phyloP scores from a whole-genome alignment of 2,329 filamentous ascomycete species.

The Domatiomyces catenatus region DNA sequence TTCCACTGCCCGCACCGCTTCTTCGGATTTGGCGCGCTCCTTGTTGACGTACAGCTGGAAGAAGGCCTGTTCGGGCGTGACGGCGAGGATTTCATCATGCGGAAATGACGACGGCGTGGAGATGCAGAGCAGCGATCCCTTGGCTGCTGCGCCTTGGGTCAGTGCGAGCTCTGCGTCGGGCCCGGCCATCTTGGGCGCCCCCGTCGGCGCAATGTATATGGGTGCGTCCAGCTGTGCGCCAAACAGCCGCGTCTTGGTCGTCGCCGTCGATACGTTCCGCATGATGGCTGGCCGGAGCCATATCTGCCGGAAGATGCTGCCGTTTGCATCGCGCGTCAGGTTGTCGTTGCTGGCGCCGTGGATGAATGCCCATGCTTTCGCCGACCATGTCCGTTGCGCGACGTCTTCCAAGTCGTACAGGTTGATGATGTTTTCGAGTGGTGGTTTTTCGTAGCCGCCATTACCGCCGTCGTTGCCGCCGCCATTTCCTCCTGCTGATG shows the following conservation, averaged over 20 bases:
- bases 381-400: slow-evolving; percentile 5
- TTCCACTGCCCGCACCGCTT: slow-evolving; percentile 32
- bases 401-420: slow-evolving; percentile 13
- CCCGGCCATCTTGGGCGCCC: slow-evolving; percentile 30
- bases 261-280: slow-evolving; percentile 25
- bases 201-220: slow-evolving; percentile 12
- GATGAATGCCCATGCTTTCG: slow-evolving; percentile 20
- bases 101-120: slow-evolving; percentile 44
- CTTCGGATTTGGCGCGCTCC: slow-evolving; percentile 36
- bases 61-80: slow-evolving; percentile 11
- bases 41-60: slow-evolving; percentile 50
- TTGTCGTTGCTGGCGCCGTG: slow-evolving; percentile 12
- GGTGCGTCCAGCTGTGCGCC: slow-evolving; percentile 11
- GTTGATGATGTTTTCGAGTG: slow-evolving; percentile 11
- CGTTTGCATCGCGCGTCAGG: slow-evolving; percentile 8
- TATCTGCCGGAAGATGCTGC: slow-evolving; percentile 26
- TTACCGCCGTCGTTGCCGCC: too few relatives aligned
- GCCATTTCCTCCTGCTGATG: too few relatives aligned
- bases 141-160: slow-evolving; percentile 13
- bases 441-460: slow-evolving; percentile 2
- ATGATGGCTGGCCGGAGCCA: slow-evolving; percentile 34
- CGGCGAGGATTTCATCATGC: slow-evolving; percentile 36
- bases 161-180: slow-evolving; percentile 30
- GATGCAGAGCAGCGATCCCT: slow-evolving; percentile 11
- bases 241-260: slow-evolving; percentile 20